phyloP scores from a whole-genome alignment of 2,329 filamentous ascomycete species.

The Paecilomyces dactylethromorphus region DNA sequence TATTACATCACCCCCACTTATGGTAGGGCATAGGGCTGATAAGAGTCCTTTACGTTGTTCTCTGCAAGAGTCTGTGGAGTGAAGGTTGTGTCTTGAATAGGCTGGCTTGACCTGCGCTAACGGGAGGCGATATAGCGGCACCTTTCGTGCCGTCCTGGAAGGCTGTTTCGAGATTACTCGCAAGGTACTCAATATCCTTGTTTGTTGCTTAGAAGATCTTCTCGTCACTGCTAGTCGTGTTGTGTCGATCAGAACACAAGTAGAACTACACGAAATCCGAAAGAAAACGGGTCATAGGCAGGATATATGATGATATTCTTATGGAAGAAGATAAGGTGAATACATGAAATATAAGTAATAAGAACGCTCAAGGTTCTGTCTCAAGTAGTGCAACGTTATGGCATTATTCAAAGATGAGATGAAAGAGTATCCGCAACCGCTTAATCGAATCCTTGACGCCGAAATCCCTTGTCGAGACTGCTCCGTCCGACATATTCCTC shows the following conservation, averaged over 20 bases:
- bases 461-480: not conserved
- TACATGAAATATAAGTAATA: not conserved
- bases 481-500: not conserved
- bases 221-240: not conserved
- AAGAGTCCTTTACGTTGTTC: no score
- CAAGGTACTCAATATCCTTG: no score
- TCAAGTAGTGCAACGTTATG: not conserved
- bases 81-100: no score
- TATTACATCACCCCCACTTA: no score
- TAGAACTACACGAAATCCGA: not conserved
- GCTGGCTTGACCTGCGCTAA: no score
- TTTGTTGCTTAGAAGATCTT: no score
- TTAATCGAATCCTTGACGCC: not conserved
- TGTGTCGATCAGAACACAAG: not conserved
- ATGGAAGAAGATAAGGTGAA: not conserved
- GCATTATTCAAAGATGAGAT: not conserved
- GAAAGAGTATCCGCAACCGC: not conserved
- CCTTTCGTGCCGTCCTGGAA: no score
- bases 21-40: no score
- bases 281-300: not conserved
- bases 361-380: not conserved
- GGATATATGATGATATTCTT: not conserved
- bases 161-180: no score
- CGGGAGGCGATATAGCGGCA: no score
- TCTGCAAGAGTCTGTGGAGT: no score